phyloP scores from a whole-genome alignment of 108 stramenopile genomes.

The Skeletonema grethae region DNA sequence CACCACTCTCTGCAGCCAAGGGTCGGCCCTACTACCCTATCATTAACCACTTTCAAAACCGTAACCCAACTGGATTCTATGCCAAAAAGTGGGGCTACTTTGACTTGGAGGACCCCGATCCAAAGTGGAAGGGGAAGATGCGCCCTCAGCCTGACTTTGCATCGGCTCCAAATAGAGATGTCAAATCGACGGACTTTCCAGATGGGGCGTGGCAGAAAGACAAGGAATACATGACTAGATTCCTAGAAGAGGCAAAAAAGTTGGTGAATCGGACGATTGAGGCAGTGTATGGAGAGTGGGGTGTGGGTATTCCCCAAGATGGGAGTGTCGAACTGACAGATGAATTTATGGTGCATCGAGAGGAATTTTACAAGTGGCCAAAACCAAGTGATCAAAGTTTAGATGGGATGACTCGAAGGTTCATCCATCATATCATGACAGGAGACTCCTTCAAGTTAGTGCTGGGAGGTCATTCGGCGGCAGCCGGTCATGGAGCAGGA shows the following conservation, averaged over 20 bases:
- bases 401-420: conserved; percentile 44
- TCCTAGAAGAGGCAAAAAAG: conserved; percentile 60
- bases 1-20: conserved; percentile 26
- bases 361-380: conserved; percentile 20
- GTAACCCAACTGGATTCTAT: conserved; percentile 20
- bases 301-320: conserved; percentile 18
- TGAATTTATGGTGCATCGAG: conserved; percentile 7
- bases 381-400: conserved; percentile 20
- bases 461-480: conserved; percentile 72
- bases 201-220: conserved; percentile 65
- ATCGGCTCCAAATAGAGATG: conserved; percentile 37
- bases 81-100: conserved; percentile 36
- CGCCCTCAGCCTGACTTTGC: conserved; percentile 38
- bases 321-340: background rate
- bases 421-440: conserved; percentile 62
- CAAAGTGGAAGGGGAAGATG: conserved; percentile 35
- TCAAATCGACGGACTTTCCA: conserved; percentile 42
- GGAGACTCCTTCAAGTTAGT: conserved; percentile 50
- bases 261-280: conserved; percentile 69
- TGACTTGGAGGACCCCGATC: conserved; percentile 36
- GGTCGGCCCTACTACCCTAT: conserved; percentile 32
- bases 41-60: conserved; percentile 39
- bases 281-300: conserved; percentile 72
- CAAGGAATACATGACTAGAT: conserved; percentile 57
- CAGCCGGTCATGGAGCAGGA: conserved; percentile 83